Evolutionary conservation across 148 eudicot genomes (phyloP), one percentile per base, ranked within the genome.

Genomic region (Amaranthus hypochondriacus): DNA sequence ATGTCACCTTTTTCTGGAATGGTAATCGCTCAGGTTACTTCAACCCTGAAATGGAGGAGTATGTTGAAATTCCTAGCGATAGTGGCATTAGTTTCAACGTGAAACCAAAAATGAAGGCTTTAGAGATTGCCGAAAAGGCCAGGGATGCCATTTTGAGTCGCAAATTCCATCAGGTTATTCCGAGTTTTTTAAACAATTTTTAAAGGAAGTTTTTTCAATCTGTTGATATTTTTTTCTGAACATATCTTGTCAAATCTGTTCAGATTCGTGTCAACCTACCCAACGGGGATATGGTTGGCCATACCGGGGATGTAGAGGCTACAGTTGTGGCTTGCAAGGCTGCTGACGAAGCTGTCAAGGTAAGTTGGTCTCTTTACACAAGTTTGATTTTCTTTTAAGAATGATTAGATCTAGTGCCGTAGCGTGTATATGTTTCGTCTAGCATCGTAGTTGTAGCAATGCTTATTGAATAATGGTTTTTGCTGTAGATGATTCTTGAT

Each of bases 341-440:
- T 75, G 98, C 98, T 75, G 97, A 94, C 80, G 89, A 88, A 60
- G 98, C 96, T 65, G 98, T 94, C 54, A 94, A 94, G 98, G 98
- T 91, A 87, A 51, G 59, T 18, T 21, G 7, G 48, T 42, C 52
- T 14, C 47, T 28, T 52, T 13, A 3, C n/a, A 48, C 15, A 2
- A 8, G 5, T 69, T 48, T 18, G 4, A 4, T 18, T 12, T 51
- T 39, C 62, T 5, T 5, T 50, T 0, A 28, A 21, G 0, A 28
- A 44, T 11, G 47, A 18, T 55, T 3, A 54, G 44, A 14, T 52
- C 8, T 42, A 11, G 7, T 69, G 12, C 13, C 39, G 5, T 42
- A 11, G 7, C 55, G 12, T 7, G 6, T 66, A 15, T 2, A 15
- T 69, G 59, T 54, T 39, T 52, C 8, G 43, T n/a, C 15, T 13